These are phyloP conservation scores for Kwoniella pini DNA, from an alignment of 768 basidiomycete species.

Conservation along the genomic window DNA sequence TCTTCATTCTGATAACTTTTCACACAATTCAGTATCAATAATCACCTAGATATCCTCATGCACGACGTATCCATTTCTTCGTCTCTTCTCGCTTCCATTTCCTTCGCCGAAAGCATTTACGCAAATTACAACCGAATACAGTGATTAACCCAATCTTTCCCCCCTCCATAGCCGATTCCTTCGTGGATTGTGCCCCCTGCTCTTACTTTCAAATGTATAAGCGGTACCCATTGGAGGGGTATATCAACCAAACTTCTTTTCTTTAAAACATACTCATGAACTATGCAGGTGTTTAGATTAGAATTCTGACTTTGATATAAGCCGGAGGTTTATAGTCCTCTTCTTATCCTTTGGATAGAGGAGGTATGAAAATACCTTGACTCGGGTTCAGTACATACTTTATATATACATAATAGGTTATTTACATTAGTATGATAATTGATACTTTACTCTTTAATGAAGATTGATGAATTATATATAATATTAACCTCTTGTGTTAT, in stretches of 20 bases:
- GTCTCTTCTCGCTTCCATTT: neutral
- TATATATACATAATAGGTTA: neutral
- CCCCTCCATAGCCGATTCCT: conserved; percentile 19
- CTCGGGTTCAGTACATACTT: conserved; percentile 43
- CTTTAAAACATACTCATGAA: neutral
- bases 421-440: too few relatives aligned
- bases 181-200: conserved; percentile 31
- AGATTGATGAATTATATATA: too few relatives aligned
- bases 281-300: neutral
- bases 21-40: neutral
- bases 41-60: too few relatives aligned
- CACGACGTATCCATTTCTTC: neutral
- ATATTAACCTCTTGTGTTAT: too few relatives aligned
- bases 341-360: conserved; percentile 30
- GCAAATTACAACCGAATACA: too few relatives aligned
- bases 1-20: neutral
- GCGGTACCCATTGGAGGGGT: conserved; percentile 40
- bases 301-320: conserved; percentile 45
- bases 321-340: conserved; percentile 35
- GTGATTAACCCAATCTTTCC: conserved; percentile 1
- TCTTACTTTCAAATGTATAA: conserved; percentile 19
- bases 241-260: conserved; percentile 18
- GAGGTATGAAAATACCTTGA: conserved; percentile 36
- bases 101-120: too few relatives aligned
- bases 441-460: neutral